Conservation (phyloP, 1,139 yeast genomes). For the Sugiyamaella sp. region DNA sequence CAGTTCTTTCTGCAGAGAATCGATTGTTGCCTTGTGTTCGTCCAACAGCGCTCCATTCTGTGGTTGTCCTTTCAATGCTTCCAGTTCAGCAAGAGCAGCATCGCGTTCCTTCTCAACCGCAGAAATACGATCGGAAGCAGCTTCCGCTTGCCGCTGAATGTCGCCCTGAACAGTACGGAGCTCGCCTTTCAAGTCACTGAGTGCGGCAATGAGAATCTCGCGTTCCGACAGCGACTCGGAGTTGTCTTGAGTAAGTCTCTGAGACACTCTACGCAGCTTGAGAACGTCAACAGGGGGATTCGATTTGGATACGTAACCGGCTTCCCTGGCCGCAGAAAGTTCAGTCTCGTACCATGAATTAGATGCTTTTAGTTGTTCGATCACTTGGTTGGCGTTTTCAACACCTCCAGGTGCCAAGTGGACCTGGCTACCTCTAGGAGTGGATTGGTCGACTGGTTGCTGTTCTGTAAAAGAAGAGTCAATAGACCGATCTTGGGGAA, state of each 20-base stretch:
- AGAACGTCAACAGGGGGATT: slow-evolving; percentile 39
- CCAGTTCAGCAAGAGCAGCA: slow-evolving; percentile 25
- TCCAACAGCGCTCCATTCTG: slow-evolving; percentile 18
- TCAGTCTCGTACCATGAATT: slow-evolving; percentile 42
- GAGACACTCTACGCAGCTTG: slow-evolving; percentile 38
- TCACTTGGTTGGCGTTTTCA: slow-evolving; percentile 27
- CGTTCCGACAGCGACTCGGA: slow-evolving; percentile 35
- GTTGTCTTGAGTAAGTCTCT: slow-evolving; percentile 37
- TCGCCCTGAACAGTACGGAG: slow-evolving; percentile 39
- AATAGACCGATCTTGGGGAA: slow-evolving; percentile 13
- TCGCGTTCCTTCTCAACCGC: slow-evolving; percentile 36
- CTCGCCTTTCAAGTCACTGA: slow-evolving; percentile 42
- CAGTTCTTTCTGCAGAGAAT: slow-evolving; percentile 30
- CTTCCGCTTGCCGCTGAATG: slow-evolving; percentile 40
- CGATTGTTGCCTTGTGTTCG: slow-evolving; percentile 28
- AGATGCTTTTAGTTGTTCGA: slow-evolving; percentile 40
- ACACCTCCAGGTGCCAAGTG: slow-evolving; percentile 8
- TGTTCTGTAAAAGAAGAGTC: slow-evolving; percentile 22
- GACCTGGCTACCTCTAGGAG: slow-evolving; percentile 28
- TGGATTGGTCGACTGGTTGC: slow-evolving; percentile 29
- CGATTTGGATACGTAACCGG: slow-evolving; percentile 37
- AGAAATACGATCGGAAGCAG: slow-evolving; percentile 40
- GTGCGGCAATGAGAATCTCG: slow-evolving; percentile 38
- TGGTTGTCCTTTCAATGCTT: slow-evolving; percentile 12
- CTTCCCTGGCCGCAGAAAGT: slow-evolving; percentile 37